These are phyloP conservation scores for Candida glucosophila DNA, from an alignment of 1,139 yeast genomes.

Conservation along the genomic window DNA sequence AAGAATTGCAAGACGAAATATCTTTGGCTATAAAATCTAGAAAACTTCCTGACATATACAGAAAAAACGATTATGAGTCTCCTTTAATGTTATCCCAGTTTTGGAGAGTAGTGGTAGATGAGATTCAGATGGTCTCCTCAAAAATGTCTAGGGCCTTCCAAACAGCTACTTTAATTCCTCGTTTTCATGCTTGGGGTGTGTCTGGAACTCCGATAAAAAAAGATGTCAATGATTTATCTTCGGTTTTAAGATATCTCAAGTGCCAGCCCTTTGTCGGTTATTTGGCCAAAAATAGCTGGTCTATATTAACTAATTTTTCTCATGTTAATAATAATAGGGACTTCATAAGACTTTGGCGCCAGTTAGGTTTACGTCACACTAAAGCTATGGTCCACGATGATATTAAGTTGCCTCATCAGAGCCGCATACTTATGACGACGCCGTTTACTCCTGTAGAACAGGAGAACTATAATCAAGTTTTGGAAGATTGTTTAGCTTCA, in stretches of 20 bases:
- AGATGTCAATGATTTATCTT: conserved; percentile 56
- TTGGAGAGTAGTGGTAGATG: conserved; percentile 86
- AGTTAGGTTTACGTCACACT: conserved; percentile 67
- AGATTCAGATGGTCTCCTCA: conserved; percentile 85
- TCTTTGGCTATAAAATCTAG: conserved; percentile 24
- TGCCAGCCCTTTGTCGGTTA: conserved; percentile 51
- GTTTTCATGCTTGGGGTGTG: conserved; percentile 93
- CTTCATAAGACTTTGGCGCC: conserved; percentile 38
- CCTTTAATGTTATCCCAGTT: conserved; percentile 81
- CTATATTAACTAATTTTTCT: conserved; percentile 11
- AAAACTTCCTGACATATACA: conserved; percentile 15
- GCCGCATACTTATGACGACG: conserved; percentile 55
- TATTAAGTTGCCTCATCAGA: conserved; percentile 70
- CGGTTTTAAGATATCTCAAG: conserved; percentile 60
- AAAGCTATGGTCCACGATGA: conserved; percentile 75
- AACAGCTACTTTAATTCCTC: conserved; percentile 70
- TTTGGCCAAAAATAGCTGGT: conserved; percentile 34
- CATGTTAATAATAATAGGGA: conserved; percentile 19
- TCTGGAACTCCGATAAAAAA: conserved; percentile 87
- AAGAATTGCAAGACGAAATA: conserved; percentile 30
- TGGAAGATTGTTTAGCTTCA: conserved; percentile 52
- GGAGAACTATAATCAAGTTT: conserved; percentile 64
- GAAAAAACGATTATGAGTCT: conserved; percentile 51
- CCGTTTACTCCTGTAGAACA: conserved; percentile 79
- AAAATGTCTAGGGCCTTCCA: conserved; percentile 69